phyloP scores from a whole-genome alignment of 2,329 filamentous ascomycete genomes.

The Paracorniculantispora psalliotae region DNA sequence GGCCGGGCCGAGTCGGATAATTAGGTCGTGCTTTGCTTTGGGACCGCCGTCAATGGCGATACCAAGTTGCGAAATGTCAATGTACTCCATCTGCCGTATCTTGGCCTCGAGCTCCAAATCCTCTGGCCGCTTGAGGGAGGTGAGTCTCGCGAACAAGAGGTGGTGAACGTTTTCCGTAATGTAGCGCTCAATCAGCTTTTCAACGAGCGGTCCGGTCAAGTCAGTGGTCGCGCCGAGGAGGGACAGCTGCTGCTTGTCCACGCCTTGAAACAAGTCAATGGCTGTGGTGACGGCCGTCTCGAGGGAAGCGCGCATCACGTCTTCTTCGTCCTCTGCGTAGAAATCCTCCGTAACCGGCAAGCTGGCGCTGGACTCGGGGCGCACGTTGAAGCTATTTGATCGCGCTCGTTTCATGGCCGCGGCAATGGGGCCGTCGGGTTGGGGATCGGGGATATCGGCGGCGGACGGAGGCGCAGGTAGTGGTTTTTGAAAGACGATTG shows the following conservation, averaged over 20 bases:
- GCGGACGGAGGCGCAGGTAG: slow-evolving; percentile 69
- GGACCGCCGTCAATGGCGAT: slow-evolving; percentile 77
- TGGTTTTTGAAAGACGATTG: slow-evolving; percentile 76
- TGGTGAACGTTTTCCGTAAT: slow-evolving; percentile 90
- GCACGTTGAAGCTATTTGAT: slow-evolving; percentile 42
- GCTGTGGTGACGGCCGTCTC: slow-evolving; percentile 90
- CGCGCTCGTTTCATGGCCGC: slow-evolving; percentile 51
- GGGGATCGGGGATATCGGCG: slow-evolving; percentile 52
- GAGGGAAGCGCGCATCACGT: slow-evolving; percentile 79
- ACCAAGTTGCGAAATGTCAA: slow-evolving; percentile 92
- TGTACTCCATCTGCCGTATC: slow-evolving; percentile 86
- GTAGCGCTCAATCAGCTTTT: slow-evolving; percentile 91
- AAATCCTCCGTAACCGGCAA: slow-evolving; percentile 56
- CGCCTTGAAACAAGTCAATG: slow-evolving; percentile 91
- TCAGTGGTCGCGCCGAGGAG: slow-evolving; percentile 89
- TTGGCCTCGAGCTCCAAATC: slow-evolving; percentile 85
- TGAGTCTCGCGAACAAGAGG: slow-evolving; percentile 78
- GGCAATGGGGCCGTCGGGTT: slow-evolving; percentile 51
- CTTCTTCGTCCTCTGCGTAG: slow-evolving; percentile 84
- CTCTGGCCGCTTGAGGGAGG: slow-evolving; percentile 70
- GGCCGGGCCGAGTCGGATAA: slow-evolving; percentile 68
- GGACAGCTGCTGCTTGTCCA: slow-evolving; percentile 93
- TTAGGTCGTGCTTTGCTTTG: slow-evolving; percentile 74
- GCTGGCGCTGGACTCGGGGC: slow-evolving; percentile 24
- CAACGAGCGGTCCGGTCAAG: slow-evolving; percentile 84